A percentile compares a stretch with the other conserved stretches of the same genome.
Conservation (phyloP, 2,329 filamentous ascomycete genomes). For the Pseudopyricularia cyperi region DNA sequence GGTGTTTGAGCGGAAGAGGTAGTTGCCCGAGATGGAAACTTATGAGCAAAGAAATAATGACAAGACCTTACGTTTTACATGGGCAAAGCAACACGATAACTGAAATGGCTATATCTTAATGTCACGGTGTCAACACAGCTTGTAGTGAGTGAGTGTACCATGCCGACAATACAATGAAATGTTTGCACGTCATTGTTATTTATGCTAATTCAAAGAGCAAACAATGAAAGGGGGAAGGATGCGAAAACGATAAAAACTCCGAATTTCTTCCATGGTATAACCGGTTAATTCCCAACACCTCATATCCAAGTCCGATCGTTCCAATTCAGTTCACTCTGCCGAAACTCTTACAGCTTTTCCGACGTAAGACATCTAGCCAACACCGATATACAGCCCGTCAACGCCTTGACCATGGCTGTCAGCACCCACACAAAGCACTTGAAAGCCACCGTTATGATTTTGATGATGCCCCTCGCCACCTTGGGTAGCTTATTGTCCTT, state of each 20-base stretch:
- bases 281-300: neutral
- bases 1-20: constrained; percentile 49
- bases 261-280: neutral
- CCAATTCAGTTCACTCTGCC: neutral
- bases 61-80: too few relatives aligned
- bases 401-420: constrained; percentile 39
- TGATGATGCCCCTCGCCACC: constrained; percentile 32
- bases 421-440: constrained; percentile 46
- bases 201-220: neutral
- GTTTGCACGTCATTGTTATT: too few relatives aligned
- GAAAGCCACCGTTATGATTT: constrained; percentile 37
- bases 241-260: neutral
- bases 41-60: too few relatives aligned
- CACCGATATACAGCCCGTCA: constrained; percentile 34
- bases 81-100: too few relatives aligned
- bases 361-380: constrained; percentile 36
- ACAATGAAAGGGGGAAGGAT: neutral
- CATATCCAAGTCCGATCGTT: neutral
- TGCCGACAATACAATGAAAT: too few relatives aligned
- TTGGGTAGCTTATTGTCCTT: constrained; percentile 39
- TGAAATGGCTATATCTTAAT: too few relatives aligned
- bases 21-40: constrained; percentile 9
- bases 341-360: constrained; percentile 22
- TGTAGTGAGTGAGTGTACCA: too few relatives aligned
- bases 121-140: too few relatives aligned